Conservation (phyloP, 2,329 filamentous ascomycete species). For the Fusarium subtropicale region DNA sequence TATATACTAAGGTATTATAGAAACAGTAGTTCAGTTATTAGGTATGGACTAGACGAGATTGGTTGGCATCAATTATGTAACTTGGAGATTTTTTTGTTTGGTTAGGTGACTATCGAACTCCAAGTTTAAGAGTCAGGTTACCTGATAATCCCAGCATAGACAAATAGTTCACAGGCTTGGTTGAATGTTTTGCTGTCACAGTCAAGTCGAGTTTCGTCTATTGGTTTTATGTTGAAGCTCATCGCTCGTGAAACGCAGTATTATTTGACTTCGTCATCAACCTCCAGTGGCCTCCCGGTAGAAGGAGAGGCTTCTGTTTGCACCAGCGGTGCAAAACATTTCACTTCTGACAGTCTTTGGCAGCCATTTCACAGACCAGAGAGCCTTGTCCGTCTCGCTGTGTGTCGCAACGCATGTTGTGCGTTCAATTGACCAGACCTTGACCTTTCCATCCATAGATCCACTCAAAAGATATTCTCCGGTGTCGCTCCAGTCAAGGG, state of each 20-base stretch:
- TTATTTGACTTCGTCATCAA: slow-evolving; percentile 17
- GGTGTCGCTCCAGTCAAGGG: slow-evolving; percentile 91
- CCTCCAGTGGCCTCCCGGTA: slow-evolving; percentile 78
- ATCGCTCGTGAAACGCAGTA: background rate
- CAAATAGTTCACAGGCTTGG: background rate
- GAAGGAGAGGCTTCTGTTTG: slow-evolving; percentile 80
- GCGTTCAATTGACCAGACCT: slow-evolving; percentile 93
- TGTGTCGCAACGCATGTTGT: slow-evolving; percentile 91
- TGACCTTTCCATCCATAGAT: slow-evolving; percentile 91
- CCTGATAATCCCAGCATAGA: background rate
- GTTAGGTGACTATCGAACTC: background rate
- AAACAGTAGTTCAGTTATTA: background rate
- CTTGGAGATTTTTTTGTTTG: background rate
- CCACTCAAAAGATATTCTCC: slow-evolving; percentile 92
- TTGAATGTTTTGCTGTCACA: background rate
- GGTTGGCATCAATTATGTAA: background rate
- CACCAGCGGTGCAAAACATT: slow-evolving; percentile 83
- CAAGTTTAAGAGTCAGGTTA: background rate
- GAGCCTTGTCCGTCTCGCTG: slow-evolving; percentile 84
- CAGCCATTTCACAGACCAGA: slow-evolving; percentile 89
- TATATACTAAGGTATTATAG: background rate
- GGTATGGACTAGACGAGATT: background rate
- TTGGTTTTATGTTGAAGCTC: background rate
- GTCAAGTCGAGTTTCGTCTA: background rate
- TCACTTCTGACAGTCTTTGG: slow-evolving; percentile 76